phyloP scores from a whole-genome alignment of 331 rosid species.

The Rosa hybrid region DNA sequence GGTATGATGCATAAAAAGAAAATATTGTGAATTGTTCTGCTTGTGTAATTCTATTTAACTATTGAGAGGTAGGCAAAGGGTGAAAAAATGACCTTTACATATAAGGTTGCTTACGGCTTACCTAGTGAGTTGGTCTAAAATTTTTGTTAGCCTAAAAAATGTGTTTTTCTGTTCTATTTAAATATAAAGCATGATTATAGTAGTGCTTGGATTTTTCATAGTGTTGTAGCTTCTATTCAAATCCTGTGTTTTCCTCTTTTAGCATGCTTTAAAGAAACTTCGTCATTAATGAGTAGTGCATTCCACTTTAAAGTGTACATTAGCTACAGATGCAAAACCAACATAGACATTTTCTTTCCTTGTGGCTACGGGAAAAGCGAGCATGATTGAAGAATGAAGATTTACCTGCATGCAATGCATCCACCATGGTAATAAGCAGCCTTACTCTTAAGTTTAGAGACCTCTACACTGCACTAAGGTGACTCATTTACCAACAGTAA shows the following conservation, averaged over 20 bases:
- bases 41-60: not conserved
- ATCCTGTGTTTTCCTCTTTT: no score
- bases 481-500: not conserved
- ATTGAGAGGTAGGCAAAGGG: not conserved
- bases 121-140: not conserved
- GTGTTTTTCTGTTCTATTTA: not conserved
- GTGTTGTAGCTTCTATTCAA: not conserved
- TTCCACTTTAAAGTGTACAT: no score
- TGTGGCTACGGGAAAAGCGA: no score
- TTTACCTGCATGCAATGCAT: no score
- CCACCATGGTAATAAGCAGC: not conserved
- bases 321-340: no score
- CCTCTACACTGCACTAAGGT: not conserved
- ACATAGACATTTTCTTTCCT: no score
- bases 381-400: no score
- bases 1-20: not conserved
- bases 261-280: no score
- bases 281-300: no score
- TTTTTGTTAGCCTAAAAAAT: not conserved
- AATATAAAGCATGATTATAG: not conserved
- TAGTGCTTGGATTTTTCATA: not conserved
- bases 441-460: no score
- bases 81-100: not conserved
- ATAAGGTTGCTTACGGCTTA: not conserved
- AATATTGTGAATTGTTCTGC: not conserved